Percentiles rank a stretch among this genome's conserved stretches.
Conservation (phyloP, 140 eudicot genomes). For the Ambrosia hybrid region DNA sequence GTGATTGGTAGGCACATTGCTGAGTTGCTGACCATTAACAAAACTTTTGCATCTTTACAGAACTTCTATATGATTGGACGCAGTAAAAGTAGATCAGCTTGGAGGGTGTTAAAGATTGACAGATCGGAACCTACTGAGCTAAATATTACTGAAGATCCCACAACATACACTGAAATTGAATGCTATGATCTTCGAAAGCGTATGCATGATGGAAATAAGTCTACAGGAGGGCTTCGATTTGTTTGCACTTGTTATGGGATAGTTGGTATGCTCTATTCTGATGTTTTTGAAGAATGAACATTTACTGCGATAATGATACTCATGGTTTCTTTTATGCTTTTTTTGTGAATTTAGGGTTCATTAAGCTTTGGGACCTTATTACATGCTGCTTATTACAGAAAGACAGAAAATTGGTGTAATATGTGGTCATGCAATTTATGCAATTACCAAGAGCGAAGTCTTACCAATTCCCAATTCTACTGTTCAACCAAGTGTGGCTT, state of each 20-base stretch:
- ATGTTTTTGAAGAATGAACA: background rate
- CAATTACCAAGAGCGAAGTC: constrained; percentile 79
- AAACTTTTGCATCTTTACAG: constrained; percentile 42
- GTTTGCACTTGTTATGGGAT: constrained; percentile 84
- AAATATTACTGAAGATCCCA: constrained; percentile 68
- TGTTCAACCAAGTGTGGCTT: constrained; percentile 69
- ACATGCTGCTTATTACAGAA: constrained; percentile 85
- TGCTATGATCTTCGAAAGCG: constrained; percentile 72
- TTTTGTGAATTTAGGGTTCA: constrained; percentile 56
- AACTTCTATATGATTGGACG: constrained; percentile 91
- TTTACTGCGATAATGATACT: constrained; percentile 12
- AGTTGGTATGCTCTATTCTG: constrained; percentile 62
- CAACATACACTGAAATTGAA: constrained; percentile 64
- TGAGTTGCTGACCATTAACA: constrained; percentile 3
- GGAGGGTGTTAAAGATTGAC: constrained; percentile 88
- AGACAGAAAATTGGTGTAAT: constrained; percentile 83
- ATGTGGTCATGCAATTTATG: constrained; percentile 89
- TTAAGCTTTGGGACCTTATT: constrained; percentile 96
- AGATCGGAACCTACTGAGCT: constrained; percentile 78
- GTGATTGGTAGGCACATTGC: background rate
- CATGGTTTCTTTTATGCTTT: constrained; percentile 3
- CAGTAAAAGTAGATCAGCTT: constrained; percentile 58
- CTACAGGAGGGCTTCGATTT: constrained; percentile 80
- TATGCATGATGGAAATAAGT: constrained; percentile 77
- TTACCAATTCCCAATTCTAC: constrained; percentile 74